Base-by-base conservation (phyloP, 2,329 filamentous ascomycete genomes). In the Parastagonospora avenae region DNA sequence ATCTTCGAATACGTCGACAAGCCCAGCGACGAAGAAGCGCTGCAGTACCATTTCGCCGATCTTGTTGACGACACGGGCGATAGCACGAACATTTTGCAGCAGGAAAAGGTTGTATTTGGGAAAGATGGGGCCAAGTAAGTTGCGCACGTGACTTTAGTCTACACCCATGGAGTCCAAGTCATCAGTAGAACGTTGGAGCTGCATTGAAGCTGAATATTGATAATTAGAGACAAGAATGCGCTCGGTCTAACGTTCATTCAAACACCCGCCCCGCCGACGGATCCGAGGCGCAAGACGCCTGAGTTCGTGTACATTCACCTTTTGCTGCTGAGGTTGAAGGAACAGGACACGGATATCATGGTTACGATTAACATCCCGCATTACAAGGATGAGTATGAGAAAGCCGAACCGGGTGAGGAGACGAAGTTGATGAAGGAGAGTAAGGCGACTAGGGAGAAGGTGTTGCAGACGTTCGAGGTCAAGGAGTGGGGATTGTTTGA, bases 281-380 rank as follows among this genome's bases (percentile, higher is more conserved):
- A 44, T 4, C 54, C 56, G 1, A 54, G 57, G 59, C 72, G 55
- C 44, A 69, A 71, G 43, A 59, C 62, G 2, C 74, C 76, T 0
- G 77, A 79, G 39, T 89, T 89, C 72, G 90, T 90, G 7, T 89
- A 85, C 36, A 87, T 94, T 52, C 84, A 92, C 59, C 80, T 96
- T 59, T 85, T 91, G 12, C 79, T 97, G 35, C 77, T 97, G 49
- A 82, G 93, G 12, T 80, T 97, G 40, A 87, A 87, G 73, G 82
- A 84, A 64, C 82, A 92, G 68, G 80, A 79, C 50, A 93, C 92
- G 1, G 93, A 97, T 74, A 77, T 97, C 33, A 78, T 96, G 40
- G 85, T 96, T 55, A 90, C 90, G 35, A 85, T 96, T 68, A 97
- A 96, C 74, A 89, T 96, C 41, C 93, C 92, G 27, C 88, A 94